Evolutionary conservation across 192 early-diverging fungal genomes (phyloP), one percentile per base, ranked within the genome.

Genomic region (Podochytrium sp.): DNA sequence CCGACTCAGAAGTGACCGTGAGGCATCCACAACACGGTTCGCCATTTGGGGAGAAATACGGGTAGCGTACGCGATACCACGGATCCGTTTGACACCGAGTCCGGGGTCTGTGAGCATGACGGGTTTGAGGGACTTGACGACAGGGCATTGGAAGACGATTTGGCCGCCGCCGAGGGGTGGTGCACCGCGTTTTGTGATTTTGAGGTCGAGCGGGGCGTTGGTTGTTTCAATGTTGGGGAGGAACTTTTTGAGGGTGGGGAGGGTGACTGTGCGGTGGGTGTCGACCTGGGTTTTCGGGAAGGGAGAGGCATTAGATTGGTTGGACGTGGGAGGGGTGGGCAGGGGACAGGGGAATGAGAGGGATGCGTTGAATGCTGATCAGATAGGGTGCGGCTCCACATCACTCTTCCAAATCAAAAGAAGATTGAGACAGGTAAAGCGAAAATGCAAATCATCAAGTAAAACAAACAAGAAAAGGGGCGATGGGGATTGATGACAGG

Each of bases 41-140:
- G 97, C 92, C 71, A 92, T 93, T 73, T 95, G 94, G 34, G 97
- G 97, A 14, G 94, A 93, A 23, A 99, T 94, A 2, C 97, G 86
- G 2, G 95, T 94, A 12, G 90, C 87, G 43, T 96, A 95, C 7
- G 95, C 93, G 47, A 99, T 96, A 20, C 97, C 97, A 57, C 97
- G 95, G 74, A 99, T 95, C 29, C 94, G 88, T 52, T 94, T 93
- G 61, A 99, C 92, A 27, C 72, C 72, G 67, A 88, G 81, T 29
- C 97, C 96, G 50, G 86, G 85, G 35, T 98, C 95, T 14, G 85
- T 81, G 75, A 96, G 92, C 72, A 91, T 87, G 38, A 95, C 79
- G 2, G 72, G 27, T 69, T 90, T 90, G 41, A 99, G 81, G 14
- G 73, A 65, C 33, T 80, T 88, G 53, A 97, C 88, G 60, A 88